Evolutionary conservation across 306 rosid species (phyloP).

Genomic region (Acmispon strigosus): DNA sequence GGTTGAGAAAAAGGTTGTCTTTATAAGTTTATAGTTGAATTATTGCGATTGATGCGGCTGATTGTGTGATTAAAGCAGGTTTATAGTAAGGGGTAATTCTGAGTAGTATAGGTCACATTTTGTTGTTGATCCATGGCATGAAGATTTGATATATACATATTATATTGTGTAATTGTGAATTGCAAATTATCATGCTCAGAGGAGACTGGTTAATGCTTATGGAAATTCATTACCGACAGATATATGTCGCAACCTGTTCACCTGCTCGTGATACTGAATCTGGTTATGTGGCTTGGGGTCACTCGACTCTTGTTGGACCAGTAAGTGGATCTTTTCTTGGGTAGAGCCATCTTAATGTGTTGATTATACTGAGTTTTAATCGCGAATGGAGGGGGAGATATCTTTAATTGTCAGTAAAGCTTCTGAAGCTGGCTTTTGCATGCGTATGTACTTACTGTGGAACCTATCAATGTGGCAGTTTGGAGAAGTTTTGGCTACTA

Average conservation of each 20-base stretch:
- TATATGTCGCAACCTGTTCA: conserved; percentile 94
- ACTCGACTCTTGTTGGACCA: conserved; percentile 96
- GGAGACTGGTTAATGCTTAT: conserved; percentile 12
- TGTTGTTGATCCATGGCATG: background rate
- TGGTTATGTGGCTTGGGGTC: conserved; percentile 97
- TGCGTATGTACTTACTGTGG: conserved; percentile 11
- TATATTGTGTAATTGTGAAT: background rate
- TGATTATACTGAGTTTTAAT: background rate
- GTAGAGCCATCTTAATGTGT: background rate
- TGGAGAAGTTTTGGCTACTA: conserved; percentile 89
- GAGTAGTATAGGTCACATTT: background rate
- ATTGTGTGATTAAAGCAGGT: background rate
- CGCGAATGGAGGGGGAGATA: background rate
- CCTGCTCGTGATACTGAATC: conserved; percentile 88
- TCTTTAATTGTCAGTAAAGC: conserved; percentile 10
- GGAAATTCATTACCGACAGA: conserved; percentile 31
- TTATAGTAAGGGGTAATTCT: background rate
- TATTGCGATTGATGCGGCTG: background rate
- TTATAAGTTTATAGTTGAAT: background rate
- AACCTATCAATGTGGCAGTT: conserved; percentile 40
- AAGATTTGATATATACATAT: background rate
- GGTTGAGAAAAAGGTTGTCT: background rate
- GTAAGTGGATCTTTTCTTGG: conserved; percentile 48
- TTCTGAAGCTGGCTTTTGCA: background rate
- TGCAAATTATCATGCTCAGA: background rate